Evolutionary conservation across 2,329 filamentous ascomycete species (phyloP).

Genomic region (Venturia asperata): DNA sequence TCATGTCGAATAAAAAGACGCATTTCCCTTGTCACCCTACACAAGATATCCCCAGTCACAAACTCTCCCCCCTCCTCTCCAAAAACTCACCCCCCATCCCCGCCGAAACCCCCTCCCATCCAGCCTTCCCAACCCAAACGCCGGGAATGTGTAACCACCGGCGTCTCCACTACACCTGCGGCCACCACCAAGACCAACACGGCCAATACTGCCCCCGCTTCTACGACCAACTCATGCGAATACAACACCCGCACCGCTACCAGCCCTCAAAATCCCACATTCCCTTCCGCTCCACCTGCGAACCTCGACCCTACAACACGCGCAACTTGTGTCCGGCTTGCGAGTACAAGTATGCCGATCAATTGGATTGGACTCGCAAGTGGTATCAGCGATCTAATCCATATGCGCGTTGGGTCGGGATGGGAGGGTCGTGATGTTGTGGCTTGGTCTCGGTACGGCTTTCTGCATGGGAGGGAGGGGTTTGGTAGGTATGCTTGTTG

Average conservation of each 20-base stretch:
- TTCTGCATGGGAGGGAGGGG: too few relatives aligned
- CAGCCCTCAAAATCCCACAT: neutral
- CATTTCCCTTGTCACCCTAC: neutral
- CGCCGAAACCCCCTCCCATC: neutral
- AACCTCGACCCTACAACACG: neutral
- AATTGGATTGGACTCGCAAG: neutral
- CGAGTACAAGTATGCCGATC: neutral
- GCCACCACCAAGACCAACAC: neutral
- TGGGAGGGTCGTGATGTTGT: neutral
- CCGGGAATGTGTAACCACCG: neutral
- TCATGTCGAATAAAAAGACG: neutral
- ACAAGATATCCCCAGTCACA: neutral
- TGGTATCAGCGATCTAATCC: neutral
- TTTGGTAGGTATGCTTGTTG: too few relatives aligned
- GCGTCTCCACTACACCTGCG: neutral
- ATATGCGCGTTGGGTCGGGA: neutral
- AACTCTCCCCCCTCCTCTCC: neutral
- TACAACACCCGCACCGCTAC: neutral
- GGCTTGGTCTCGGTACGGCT: neutral
- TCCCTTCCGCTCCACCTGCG: neutral
- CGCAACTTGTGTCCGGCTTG: neutral
- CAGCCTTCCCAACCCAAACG: too few relatives aligned
- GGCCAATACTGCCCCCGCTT: neutral
- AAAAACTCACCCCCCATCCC: neutral
- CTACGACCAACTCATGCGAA: constrained; percentile 1